Conservation (phyloP, 2,329 filamentous ascomycete genomes). For the Colletotrichum chrysophilum region DNA sequence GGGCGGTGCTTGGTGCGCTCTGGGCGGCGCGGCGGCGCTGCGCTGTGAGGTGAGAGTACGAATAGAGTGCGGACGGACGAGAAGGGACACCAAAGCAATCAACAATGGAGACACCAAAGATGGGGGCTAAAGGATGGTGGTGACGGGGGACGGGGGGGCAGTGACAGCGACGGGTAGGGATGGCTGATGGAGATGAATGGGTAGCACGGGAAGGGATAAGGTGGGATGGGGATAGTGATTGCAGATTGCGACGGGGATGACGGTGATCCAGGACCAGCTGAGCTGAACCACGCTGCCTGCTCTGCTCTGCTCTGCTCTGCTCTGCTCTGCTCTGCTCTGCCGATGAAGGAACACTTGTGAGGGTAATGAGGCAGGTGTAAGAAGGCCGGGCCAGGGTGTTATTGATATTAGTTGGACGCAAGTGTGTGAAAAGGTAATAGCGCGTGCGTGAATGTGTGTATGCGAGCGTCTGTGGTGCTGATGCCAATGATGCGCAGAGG, state of each 20-base stretch:
- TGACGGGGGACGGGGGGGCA: background rate
- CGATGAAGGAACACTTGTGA: background rate
- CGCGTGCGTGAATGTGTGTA: background rate
- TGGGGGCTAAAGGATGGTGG: background rate
- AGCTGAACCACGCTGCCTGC: background rate
- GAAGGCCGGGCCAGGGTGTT: background rate
- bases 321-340: background rate
- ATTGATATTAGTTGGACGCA: background rate
- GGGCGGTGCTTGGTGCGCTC: background rate
- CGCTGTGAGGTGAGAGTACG: background rate
- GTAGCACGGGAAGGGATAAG: background rate
- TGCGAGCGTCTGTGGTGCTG: background rate
- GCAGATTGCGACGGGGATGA: background rate
- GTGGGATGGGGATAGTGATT: background rate
- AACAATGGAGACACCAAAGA: background rate
- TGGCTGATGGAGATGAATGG: background rate
- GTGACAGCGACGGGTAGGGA: background rate
- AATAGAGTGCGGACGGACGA: background rate
- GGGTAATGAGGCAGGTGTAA: background rate
- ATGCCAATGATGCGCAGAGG: background rate
- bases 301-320: background rate
- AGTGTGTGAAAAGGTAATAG: background rate
- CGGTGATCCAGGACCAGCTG: constrained; percentile 7
- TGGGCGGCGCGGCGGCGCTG: background rate
- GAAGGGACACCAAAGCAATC: background rate